These are phyloP conservation scores for Ampelocalamus luodianensis DNA, from an alignment of 176 grass and related monocot genomes.

Conservation along the genomic window DNA sequence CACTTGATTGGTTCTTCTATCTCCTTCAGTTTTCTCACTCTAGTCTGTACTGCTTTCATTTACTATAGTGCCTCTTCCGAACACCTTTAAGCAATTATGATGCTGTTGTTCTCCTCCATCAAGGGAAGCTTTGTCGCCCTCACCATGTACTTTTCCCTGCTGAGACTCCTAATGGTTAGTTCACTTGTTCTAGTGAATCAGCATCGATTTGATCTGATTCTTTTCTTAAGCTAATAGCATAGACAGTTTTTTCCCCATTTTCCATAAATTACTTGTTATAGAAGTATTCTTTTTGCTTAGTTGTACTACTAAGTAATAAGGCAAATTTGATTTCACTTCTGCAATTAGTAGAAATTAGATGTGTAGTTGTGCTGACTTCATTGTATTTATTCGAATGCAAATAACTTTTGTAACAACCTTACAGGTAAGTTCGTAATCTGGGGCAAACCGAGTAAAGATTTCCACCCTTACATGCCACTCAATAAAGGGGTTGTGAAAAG, in stretches of 20 bases:
- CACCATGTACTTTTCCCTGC: conserved; percentile 80
- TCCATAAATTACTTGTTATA: not conserved
- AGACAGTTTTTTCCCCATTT: not conserved
- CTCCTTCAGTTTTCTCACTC: not conserved
- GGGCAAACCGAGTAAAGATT: conserved; percentile 83
- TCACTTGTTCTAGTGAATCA: not conserved
- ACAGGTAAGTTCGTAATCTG: conserved; percentile 72
- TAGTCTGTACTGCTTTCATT: conserved; percentile 8
- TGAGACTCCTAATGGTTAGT: conserved; percentile 63
- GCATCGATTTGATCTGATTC: not conserved
- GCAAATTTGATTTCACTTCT: conserved; percentile 5
- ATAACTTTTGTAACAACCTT: conserved; percentile 31
- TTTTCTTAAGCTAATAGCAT: conserved; percentile 1
- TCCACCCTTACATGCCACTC: conserved; percentile 69
- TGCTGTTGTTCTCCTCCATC: conserved; percentile 83
- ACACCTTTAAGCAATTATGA: conserved; percentile 97
- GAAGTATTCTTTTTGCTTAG: too few relatives aligned
- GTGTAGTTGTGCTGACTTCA: conserved; percentile 7
- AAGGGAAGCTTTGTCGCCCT: conserved; percentile 70
- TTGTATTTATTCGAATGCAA: conserved; percentile 33
- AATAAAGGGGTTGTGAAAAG: conserved; percentile 47
- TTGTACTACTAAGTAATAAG: too few relatives aligned
- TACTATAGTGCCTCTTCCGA: conserved; percentile 67
- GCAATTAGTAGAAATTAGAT: not conserved
- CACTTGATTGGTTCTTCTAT: conserved; percentile 17